Evolutionary conservation across 1,139 yeast genomes (phyloP), one percentile per base, ranked within the genome.

Genomic region (Geotrichum bryndzae): DNA sequence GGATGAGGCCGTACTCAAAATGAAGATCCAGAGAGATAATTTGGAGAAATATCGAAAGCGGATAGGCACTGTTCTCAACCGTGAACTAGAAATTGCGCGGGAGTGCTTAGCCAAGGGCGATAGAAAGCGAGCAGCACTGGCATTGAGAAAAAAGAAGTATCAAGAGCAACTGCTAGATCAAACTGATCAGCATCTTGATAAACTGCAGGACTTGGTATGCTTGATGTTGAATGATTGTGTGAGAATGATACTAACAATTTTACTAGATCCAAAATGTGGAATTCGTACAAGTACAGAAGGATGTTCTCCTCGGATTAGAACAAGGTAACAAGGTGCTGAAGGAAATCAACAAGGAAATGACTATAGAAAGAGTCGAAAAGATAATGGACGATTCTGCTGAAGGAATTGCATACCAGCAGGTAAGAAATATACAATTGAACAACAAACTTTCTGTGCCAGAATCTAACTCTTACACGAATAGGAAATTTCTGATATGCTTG

Each of bases 21-120:
- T 94, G 70, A 94, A 94, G 72, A 80, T 88, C 54, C 97, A 95
- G 69, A 80, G 97, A 64, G 99, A 94, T 73, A 87, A 87, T 68
- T 79, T 94, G 54, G 84, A 83, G 65, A 88, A 87, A 72, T 88
- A 90, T 67, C 92, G 89, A 67, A 81, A 80, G 61, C 82, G 84
- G 65, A 81, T 91, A 53, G 78, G 78, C 53, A 73, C 75, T 0
- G 82, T 89, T 8, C 79, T 88, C 18, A 79, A 78, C 31, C 78
- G 84, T 50, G 94, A 88, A 72, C 76, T 77, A 1, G 78, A 77
- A 54, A 74, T 87, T 15, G 94, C 94, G 13, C 79, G 77, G 64
- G 79, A 80, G 66, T 84, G 88, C 23, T 70, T 88, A 10, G 70
- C 69, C n/a, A 74, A 79, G 35, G 84, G 85, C 8, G 81, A 87